Conservation (phyloP, 495 filamentous ascomycete species). For the Penicillium longicatenatum region DNA sequence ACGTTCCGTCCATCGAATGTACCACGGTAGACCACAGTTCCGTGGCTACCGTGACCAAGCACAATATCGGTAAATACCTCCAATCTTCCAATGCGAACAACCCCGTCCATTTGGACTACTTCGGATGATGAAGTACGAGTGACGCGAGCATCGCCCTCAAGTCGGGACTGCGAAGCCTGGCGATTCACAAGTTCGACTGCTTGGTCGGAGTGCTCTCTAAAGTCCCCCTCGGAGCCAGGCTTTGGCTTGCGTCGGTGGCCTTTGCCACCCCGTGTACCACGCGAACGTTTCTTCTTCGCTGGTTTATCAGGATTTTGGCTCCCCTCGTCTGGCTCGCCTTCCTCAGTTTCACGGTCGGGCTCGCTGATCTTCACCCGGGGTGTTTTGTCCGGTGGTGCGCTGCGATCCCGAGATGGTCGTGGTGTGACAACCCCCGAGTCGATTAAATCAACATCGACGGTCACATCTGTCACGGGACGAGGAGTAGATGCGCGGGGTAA, state of each 20-base stretch:
- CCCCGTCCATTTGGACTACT: constrained; percentile 44
- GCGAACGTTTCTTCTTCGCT: constrained; percentile 74
- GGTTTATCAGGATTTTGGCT: constrained; percentile 51
- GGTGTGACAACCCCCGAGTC: constrained; percentile 29
- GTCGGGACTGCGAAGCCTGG: constrained; percentile 42
- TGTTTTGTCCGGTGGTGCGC: constrained; percentile 21
- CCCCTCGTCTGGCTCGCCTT: constrained; percentile 44
- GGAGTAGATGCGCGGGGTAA: constrained; percentile 29
- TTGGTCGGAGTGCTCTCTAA: constrained; percentile 45
- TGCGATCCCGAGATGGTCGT: constrained; percentile 26
- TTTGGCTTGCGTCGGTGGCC: constrained; percentile 67
- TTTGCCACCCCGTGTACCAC: constrained; percentile 80
- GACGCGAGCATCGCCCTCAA: constrained; percentile 59
- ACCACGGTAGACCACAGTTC: constrained; percentile 83
- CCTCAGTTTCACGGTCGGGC: constrained; percentile 40
- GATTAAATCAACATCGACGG: constrained; percentile 36
- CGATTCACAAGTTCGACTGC: constrained; percentile 43
- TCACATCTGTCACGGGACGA: constrained; percentile 32
- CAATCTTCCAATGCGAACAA: constrained; percentile 71
- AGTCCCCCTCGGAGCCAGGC: constrained; percentile 43
- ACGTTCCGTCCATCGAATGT: constrained; percentile 88
- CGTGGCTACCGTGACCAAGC: constrained; percentile 79
- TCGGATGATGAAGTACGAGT: constrained; percentile 42
- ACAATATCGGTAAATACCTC: constrained; percentile 72
- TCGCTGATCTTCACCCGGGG: constrained; percentile 48